Conservation (phyloP, 1,139 yeast genomes). For the Blastobotrys indianensis region DNA sequence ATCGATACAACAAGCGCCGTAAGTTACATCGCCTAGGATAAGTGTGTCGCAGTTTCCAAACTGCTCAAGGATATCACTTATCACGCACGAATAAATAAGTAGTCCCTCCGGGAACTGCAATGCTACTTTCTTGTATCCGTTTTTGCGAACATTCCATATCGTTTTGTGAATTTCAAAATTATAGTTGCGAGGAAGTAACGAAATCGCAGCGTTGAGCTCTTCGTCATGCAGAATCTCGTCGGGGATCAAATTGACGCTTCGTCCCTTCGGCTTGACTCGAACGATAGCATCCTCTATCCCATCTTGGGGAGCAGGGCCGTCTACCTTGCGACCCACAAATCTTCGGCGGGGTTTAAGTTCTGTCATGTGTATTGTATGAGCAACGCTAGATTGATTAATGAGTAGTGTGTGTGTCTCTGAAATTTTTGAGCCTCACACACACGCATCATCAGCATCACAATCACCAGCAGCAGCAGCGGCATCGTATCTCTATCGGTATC, state of each 20-base stretch:
- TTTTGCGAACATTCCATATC: slow-evolving; percentile 81
- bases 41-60: slow-evolving; percentile 70
- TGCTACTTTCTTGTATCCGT: slow-evolving; percentile 72
- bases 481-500: neutral
- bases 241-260: slow-evolving; percentile 87
- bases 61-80: slow-evolving; percentile 87
- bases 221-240: slow-evolving; percentile 71
- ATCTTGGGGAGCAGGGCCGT: slow-evolving; percentile 20
- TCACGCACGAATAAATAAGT: slow-evolving; percentile 75
- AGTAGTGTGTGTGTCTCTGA: no score
- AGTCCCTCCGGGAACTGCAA: slow-evolving; percentile 98
- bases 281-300: slow-evolving; percentile 24
- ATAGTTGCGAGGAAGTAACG: slow-evolving; percentile 79
- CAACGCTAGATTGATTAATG: no score
- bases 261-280: slow-evolving; percentile 23
- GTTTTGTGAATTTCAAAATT: slow-evolving; percentile 95
- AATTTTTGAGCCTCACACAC: neutral
- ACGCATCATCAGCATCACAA: no score
- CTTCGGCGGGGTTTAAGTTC: slow-evolving; percentile 38
- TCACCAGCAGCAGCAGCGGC: no score
- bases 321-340: slow-evolving; percentile 39
- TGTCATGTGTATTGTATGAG: neutral
- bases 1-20: slow-evolving; percentile 98
- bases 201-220: slow-evolving; percentile 75
- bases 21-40: slow-evolving; percentile 98